phyloP scores from a whole-genome alignment of 2,329 filamentous ascomycete species.

The Kalmusia sp. region DNA sequence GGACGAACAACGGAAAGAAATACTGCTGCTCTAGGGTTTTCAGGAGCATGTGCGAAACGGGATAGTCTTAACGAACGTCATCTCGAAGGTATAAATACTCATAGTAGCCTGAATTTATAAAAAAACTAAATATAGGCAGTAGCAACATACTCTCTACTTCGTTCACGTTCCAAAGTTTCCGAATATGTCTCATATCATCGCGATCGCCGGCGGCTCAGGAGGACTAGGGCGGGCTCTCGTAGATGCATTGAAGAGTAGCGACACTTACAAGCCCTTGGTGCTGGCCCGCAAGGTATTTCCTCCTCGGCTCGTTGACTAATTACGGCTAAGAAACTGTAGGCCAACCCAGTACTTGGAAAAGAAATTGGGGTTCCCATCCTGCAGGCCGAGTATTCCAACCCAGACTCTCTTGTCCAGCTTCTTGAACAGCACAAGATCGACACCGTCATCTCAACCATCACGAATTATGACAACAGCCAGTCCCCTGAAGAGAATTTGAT shows the following conservation, averaged over 20 bases:
- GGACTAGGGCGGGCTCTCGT: slow-evolving; percentile 55
- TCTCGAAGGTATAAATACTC: too few species aligned
- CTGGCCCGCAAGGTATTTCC: slow-evolving; percentile 49
- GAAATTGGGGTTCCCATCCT: slow-evolving; percentile 19
- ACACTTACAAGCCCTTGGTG: slow-evolving; percentile 49
- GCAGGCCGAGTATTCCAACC: slow-evolving; percentile 41
- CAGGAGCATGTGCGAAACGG: too few species aligned
- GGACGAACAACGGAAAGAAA: too few species aligned
- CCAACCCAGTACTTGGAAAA: slow-evolving; percentile 13
- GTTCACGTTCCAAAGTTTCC: too few species aligned
- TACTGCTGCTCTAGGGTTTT: too few species aligned
- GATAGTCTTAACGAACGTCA: too few species aligned
- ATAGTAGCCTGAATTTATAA: too few species aligned
- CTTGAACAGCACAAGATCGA: slow-evolving; percentile 51
- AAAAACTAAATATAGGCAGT: too few species aligned
- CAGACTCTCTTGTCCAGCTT: slow-evolving; percentile 27
- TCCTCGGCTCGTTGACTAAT: not conserved
- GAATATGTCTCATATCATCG: slow-evolving; percentile 40
- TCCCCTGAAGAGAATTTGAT: slow-evolving; percentile 54
- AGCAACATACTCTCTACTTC: too few species aligned
- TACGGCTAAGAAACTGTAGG: not conserved
- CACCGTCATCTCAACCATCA: slow-evolving; percentile 51
- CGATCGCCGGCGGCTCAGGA: slow-evolving; percentile 56
- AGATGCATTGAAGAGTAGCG: slow-evolving; percentile 47
- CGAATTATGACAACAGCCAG: slow-evolving; percentile 22